These are phyloP conservation scores for Puccinia brachypodii DNA, from an alignment of 1,284 basidiomycete genomes.

Conservation along the genomic window DNA sequence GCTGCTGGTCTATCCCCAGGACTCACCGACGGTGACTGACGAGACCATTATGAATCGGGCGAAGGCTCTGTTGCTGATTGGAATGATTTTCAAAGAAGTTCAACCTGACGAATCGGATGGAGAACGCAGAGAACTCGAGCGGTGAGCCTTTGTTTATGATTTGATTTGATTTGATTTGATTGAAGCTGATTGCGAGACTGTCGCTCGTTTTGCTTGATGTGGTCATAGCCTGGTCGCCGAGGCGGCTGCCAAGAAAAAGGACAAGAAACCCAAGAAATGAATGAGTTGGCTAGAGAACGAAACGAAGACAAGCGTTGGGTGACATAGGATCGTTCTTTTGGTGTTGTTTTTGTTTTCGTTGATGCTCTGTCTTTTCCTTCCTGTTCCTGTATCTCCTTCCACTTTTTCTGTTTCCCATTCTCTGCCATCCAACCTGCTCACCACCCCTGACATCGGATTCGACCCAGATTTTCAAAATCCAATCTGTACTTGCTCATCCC, in stretches of 20 bases:
- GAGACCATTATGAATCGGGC: conserved; percentile 73
- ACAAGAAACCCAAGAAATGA: conserved; percentile 34
- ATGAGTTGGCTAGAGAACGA: background rate
- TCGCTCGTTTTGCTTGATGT: background rate
- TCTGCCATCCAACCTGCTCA: background rate
- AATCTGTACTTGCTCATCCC: background rate
- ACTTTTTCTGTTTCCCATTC: background rate
- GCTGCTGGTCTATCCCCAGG: conserved; percentile 54
- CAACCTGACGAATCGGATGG: conserved; percentile 83
- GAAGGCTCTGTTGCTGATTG: conserved; percentile 78
- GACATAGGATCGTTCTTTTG: background rate
- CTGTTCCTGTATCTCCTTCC: background rate
- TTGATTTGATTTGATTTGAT: background rate
- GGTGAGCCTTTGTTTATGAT: background rate
- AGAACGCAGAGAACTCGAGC: conserved; percentile 84
- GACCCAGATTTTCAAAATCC: background rate
- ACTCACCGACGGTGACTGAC: conserved; percentile 68
- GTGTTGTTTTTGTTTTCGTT: background rate
- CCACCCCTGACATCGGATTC: background rate
- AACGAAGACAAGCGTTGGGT: background rate
- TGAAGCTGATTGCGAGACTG: background rate
- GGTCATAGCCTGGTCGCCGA: conserved; percentile 58
- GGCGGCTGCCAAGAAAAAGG: conserved; percentile 58
- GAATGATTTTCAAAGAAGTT: conserved; percentile 79
- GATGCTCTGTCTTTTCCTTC: too few relatives aligned